phyloP scores from a whole-genome alignment of 2,329 filamentous ascomycete species.

The Stachybotrys elegans region DNA sequence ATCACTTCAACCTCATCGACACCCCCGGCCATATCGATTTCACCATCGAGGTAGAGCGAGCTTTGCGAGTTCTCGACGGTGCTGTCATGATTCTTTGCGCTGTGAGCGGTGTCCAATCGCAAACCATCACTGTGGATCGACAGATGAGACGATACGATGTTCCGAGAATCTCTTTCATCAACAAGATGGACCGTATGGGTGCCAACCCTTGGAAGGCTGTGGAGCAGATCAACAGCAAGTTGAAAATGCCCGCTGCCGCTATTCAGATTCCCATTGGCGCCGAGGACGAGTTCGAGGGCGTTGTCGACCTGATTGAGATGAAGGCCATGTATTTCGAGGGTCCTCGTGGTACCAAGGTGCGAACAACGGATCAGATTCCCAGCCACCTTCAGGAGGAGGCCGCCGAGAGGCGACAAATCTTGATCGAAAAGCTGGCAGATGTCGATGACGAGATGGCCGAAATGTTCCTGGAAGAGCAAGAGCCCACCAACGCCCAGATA shows the following conservation, averaged over 20 bases:
- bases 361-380: constrained; percentile 75
- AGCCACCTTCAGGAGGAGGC: constrained; percentile 71
- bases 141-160: constrained; percentile 99
- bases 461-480: constrained; percentile 82
- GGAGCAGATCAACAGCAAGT: constrained; percentile 94
- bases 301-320: constrained; percentile 90
- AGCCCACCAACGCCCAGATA: constrained; percentile 76
- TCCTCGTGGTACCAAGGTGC: constrained; percentile 69
- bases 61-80: constrained; percentile 88
- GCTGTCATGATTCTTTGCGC: constrained; percentile 98
- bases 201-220: constrained; percentile 97
- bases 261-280: constrained; percentile 91
- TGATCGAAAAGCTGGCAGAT: constrained; percentile 94
- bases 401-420: constrained; percentile 73
- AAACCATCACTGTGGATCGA: constrained; percentile 96
- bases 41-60: constrained; percentile 96
- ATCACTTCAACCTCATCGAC: constrained; percentile 98
- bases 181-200: constrained; percentile 99
- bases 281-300: constrained; percentile 87
- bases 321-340: constrained; percentile 92
- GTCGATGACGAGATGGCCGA: constrained; percentile 98
- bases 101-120: constrained; percentile 93
- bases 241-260: constrained; percentile 87
- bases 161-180: constrained; percentile 91
- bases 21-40: constrained; percentile 99